phyloP scores from a whole-genome alignment of 805 yeast species.

The Zygosaccharomyces pseudorouxii region DNA sequence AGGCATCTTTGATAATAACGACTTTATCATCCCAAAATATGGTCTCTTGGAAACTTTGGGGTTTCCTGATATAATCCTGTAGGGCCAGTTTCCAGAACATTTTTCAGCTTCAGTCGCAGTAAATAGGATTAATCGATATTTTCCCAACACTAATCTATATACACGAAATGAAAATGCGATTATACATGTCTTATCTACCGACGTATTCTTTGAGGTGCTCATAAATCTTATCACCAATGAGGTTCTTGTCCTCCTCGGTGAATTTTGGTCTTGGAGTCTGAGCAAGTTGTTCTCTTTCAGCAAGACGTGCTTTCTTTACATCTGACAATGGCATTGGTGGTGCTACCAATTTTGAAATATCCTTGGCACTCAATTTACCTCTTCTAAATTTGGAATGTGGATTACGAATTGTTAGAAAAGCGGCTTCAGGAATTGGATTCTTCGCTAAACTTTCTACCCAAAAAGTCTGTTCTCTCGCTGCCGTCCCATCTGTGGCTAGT shows the following conservation, averaged over 20 bases:
- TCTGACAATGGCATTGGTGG: slow-evolving; percentile 76
- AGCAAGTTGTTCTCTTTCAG: slow-evolving; percentile 48
- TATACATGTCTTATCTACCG: background rate
- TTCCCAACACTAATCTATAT: slow-evolving; percentile 6
- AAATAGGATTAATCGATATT: background rate
- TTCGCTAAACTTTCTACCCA: slow-evolving; percentile 63
- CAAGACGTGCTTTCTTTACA: slow-evolving; percentile 55
- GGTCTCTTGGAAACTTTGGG: slow-evolving; percentile 40
- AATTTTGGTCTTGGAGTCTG: slow-evolving; percentile 40
- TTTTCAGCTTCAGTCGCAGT: background rate
- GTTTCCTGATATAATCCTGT: slow-evolving; percentile 44
- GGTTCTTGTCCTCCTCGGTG: slow-evolving; percentile 41
- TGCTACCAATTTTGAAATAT: slow-evolving; percentile 56
- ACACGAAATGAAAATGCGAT: slow-evolving; percentile 8
- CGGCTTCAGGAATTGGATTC: slow-evolving; percentile 65
- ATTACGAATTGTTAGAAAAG: slow-evolving; percentile 66
- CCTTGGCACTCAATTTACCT: slow-evolving; percentile 56
- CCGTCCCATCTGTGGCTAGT: slow-evolving; percentile 51
- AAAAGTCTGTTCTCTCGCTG: slow-evolving; percentile 67
- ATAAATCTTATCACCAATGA: slow-evolving; percentile 38
- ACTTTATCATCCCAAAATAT: slow-evolving; percentile 48
- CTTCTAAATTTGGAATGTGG: slow-evolving; percentile 65
- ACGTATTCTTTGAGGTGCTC: slow-evolving; percentile 17
- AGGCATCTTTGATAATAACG: slow-evolving; percentile 54
- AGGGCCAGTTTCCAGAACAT: slow-evolving; percentile 52